Evolutionary conservation across 495 filamentous ascomycete species (phyloP).

Genomic region (Astrothelium subdiscretum): DNA sequence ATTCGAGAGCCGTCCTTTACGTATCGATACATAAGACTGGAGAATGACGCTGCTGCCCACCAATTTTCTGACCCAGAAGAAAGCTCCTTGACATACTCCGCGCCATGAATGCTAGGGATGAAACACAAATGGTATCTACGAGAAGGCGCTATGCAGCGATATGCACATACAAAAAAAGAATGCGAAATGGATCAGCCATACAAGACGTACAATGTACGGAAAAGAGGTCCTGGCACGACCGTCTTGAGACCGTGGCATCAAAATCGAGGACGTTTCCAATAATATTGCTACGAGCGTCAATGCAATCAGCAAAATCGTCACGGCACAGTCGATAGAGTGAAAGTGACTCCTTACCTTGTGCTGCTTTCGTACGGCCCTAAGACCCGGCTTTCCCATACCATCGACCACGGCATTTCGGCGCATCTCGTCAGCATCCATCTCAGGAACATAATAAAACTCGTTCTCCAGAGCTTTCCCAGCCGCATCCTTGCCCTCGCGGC

Average conservation of each 20-base stretch:
- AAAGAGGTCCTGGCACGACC: not conserved
- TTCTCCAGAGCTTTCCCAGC: constrained; percentile 87
- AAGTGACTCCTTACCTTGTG: constrained; percentile 65
- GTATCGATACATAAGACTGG: not conserved
- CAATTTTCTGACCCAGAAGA: not conserved
- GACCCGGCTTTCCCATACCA: constrained; percentile 72
- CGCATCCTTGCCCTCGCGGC: constrained; percentile 87
- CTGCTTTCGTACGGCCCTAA: constrained; percentile 80
- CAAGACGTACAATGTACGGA: not conserved
- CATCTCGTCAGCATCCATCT: constrained; percentile 69
- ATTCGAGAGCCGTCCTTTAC: not conserved
- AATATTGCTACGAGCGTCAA: constrained; percentile 28
- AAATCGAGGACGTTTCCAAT: constrained; percentile 30
- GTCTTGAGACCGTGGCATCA: constrained; percentile 1
- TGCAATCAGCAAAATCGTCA: constrained; percentile 2
- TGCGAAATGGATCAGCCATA: not conserved
- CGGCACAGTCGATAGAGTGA: not conserved
- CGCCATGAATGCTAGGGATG: not conserved
- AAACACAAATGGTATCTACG: not conserved
- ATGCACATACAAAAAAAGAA: not conserved
- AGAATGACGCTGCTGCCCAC: not conserved
- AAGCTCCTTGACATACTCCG: too few species aligned
- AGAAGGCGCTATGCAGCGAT: not conserved
- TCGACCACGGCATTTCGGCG: constrained; percentile 74
- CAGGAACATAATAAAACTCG: constrained; percentile 96